Evolutionary conservation across 1,284 basidiomycete genomes (phyloP), one percentile per base, ranked within the genome.

Genomic region (Exobasidium rhododendri): DNA sequence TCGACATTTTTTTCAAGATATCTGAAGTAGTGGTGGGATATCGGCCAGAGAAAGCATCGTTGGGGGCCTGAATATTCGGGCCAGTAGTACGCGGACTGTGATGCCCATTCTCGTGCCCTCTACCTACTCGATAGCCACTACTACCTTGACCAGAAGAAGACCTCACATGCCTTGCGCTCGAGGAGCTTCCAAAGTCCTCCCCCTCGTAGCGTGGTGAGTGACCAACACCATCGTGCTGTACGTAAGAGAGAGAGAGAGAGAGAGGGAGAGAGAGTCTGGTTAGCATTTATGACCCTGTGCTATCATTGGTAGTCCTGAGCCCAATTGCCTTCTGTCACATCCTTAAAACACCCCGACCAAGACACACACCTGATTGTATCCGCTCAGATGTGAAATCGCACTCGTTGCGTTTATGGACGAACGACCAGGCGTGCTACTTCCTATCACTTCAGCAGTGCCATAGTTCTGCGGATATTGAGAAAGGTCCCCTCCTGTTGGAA

Each of bases 1-100:
- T 55, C 6, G 62, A 64, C 62, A 64, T 64, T 45, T 60, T 57
- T 47, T 62, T 64, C 22, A 64, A 30, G 30, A 64, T 56, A 17
- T 64, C 62, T 30, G 59, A 61, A 17, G 59, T 61, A 20, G 60
- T 44, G 13, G 43, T 56, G 17, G 56, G 46, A 50, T 45, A 58
- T 58, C 56, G 2, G 17, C 13, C 17, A 4, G 52, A 13, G 11
- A 20, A 20, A 10, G 14, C 3, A 3, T 58, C 56, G n/a, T 22
- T 7, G 4, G 56, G 54, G 30, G 20, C 17, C 17, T 50, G 17
- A n/a, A 13, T 47, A 17, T 24, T 4, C 24, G 53, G 20, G 5
- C 7, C 7, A 40, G 7, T 40, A 40, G 17, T 7, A 40, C 35
- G 35, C 17, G 35, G 35, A 17, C 17, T 17, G 17, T 32, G 13